These are phyloP conservation scores for Purpureocillium takamizusanense DNA, from an alignment of 2,329 filamentous ascomycete genomes.

Conservation along the genomic window DNA sequence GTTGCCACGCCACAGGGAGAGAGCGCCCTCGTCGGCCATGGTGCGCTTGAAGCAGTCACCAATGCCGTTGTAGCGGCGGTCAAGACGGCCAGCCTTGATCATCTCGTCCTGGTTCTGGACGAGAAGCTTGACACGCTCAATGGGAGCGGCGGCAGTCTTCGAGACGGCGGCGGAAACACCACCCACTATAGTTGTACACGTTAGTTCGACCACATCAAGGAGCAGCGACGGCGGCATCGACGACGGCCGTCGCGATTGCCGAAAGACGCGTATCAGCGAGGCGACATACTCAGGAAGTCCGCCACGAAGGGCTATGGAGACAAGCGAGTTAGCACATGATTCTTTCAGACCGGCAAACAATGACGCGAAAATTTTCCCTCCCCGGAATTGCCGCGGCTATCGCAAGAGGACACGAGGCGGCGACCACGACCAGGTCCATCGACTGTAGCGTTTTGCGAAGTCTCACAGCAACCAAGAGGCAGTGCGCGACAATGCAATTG, in stretches of 20 bases:
- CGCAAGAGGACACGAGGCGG: background rate
- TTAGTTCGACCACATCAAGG: slow-evolving; percentile 9
- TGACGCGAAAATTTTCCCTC: slow-evolving; percentile 8
- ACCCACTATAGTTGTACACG: slow-evolving; percentile 61
- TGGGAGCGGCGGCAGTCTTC: slow-evolving; percentile 99
- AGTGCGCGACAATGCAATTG: background rate
- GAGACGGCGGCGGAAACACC: slow-evolving; percentile 99
- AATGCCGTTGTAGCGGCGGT: slow-evolving; percentile 94
- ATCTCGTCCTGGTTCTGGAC: slow-evolving; percentile 99
- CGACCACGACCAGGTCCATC: background rate
- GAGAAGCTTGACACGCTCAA: slow-evolving; percentile 99
- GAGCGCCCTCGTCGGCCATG: slow-evolving; percentile 80
- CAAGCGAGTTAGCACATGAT: slow-evolving; percentile 23
- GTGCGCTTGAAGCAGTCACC: slow-evolving; percentile 92
- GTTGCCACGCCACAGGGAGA: slow-evolving; percentile 98
- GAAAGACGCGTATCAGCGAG: background rate
- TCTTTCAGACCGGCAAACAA: background rate
- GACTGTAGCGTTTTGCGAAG: background rate
- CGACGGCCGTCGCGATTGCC: background rate
- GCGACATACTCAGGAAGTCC: slow-evolving; percentile 89
- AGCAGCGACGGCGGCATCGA: slow-evolving; percentile 1
- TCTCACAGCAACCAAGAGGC: no score
- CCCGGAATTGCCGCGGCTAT: background rate
- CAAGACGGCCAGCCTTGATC: slow-evolving; percentile 96
- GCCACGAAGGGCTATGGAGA: slow-evolving; percentile 76